Evolutionary conservation across 345 rosid species (phyloP).

Genomic region (Microcos paniculata): DNA sequence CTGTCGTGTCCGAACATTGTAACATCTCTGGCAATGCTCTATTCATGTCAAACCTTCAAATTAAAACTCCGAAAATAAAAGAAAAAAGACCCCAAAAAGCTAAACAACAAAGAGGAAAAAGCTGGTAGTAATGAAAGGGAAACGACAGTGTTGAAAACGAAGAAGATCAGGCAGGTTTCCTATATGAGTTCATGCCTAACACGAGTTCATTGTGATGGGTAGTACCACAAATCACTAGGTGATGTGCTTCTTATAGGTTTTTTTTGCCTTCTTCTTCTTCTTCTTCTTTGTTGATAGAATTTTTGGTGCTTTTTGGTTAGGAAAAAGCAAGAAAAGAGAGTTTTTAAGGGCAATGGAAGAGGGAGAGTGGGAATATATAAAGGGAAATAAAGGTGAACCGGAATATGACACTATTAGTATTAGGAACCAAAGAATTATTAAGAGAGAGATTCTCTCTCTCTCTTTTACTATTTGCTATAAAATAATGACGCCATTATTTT

Average conservation of each 20-base stretch:
- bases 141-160: neutral
- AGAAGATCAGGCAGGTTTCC: slow-evolving; percentile 6
- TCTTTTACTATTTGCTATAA: neutral
- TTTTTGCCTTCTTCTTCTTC: neutral
- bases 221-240: neutral
- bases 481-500: neutral
- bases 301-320: neutral
- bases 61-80: neutral
- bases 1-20: slow-evolving; percentile 54
- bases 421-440: slow-evolving; percentile 4
- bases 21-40: slow-evolving; percentile 38
- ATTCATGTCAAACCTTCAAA: slow-evolving; percentile 25
- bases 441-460: neutral
- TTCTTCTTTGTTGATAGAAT: neutral
- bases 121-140: neutral
- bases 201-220: slow-evolving; percentile 10
- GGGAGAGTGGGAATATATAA: slow-evolving; percentile 6
- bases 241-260: neutral
- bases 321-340: neutral
- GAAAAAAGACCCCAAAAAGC: neutral
- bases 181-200: slow-evolving; percentile 7
- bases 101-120: neutral
- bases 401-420: neutral
- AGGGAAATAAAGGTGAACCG: neutral
- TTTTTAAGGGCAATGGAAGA: neutral